Base-by-base conservation (phyloP, 768 basidiomycete genomes). In the Hygrocybe coccinea region DNA sequence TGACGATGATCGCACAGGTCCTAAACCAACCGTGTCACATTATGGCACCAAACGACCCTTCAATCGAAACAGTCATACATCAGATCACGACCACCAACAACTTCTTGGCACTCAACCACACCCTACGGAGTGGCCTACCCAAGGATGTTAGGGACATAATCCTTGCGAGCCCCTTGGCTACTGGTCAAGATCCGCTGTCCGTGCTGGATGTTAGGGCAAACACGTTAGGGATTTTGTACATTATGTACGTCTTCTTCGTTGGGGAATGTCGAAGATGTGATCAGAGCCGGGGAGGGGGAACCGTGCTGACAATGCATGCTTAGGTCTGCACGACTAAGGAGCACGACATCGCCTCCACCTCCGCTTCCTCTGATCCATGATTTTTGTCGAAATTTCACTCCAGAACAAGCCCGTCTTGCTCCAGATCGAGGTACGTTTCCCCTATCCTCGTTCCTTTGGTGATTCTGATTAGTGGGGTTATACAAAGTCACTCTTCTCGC, bases 181-280 rank as follows among this genome's bases (percentile, higher is more conserved):
- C 77, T 46, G 87, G 84, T 3, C 79, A 84, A 59, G 89, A 92
- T 67, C 90, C 90, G 8, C 64, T 92, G 50, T 54, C 69, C 2
- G 65, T 86, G 8, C 69, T 92, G 35, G 78, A 85, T 62, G 67
- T 82, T 22, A 67, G 71, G 29, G 63, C 62, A 29, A 79, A 89
- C 65, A 85, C 87, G 1, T 67, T 91, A 2, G 86, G 83, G 0
- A 77, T 83, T 39, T 67, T 91, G 39, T 86, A 83, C 61, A 87
- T 92, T 43, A 65, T 92, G 89, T 91, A 70, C 86, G 75, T 5
- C 38, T 29, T 7, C 33, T 44, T 1, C 6, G 15, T 4, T 14
- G 29, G 44, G 35, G 36, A 17, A 2, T 41, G 14, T 6, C n/a
- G 14, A 41, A 46, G 44, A 39, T 21, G 50, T 33, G 14, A 55